phyloP scores from a whole-genome alignment of 2,329 filamentous ascomycete species.

The Neophaeococcomyces aloes region DNA sequence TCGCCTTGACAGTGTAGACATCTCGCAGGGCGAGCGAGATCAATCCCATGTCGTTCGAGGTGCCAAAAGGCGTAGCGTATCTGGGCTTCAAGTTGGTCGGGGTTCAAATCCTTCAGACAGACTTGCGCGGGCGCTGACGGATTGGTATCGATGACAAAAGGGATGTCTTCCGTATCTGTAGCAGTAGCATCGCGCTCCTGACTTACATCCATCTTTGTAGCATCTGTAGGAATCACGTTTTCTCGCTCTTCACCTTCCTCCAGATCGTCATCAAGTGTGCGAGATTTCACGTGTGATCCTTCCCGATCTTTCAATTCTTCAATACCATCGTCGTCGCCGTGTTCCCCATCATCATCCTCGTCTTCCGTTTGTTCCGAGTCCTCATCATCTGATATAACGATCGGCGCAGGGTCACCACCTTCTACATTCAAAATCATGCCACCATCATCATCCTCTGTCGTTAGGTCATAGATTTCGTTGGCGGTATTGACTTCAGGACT shows the following conservation, averaged over 20 bases:
- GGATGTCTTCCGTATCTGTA: neutral
- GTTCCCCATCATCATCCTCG: constrained; percentile 1
- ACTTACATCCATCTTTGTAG: constrained; percentile 7
- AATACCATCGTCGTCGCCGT: neutral
- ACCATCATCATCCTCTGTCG: constrained; percentile 26
- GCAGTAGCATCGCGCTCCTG: neutral
- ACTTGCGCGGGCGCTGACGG: neutral
- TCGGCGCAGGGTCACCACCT: neutral
- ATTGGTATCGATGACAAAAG: constrained; percentile 1
- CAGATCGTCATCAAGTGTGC: neutral
- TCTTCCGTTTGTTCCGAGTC: constrained; percentile 10
- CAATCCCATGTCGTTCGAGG: constrained; percentile 28
- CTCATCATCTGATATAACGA: constrained; percentile 6
- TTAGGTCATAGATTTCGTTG: constrained; percentile 21
- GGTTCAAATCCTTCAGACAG: constrained; percentile 25
- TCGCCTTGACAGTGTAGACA: constrained; percentile 34
- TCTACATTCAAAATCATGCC: constrained; percentile 29
- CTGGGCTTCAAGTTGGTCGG: constrained; percentile 31
- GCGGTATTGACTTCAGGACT: constrained; percentile 7
- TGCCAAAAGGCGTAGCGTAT: constrained; percentile 32
- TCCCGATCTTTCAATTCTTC: no score
- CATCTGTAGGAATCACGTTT: neutral
- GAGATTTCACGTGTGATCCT: neutral
- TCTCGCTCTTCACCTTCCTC: constrained; percentile 5
- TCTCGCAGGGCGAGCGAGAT: constrained; percentile 31